Percentiles rank a stretch among this genome's conserved stretches.
phyloP scores from a whole-genome alignment of 345 rosid species.

The Viola odorata region DNA sequence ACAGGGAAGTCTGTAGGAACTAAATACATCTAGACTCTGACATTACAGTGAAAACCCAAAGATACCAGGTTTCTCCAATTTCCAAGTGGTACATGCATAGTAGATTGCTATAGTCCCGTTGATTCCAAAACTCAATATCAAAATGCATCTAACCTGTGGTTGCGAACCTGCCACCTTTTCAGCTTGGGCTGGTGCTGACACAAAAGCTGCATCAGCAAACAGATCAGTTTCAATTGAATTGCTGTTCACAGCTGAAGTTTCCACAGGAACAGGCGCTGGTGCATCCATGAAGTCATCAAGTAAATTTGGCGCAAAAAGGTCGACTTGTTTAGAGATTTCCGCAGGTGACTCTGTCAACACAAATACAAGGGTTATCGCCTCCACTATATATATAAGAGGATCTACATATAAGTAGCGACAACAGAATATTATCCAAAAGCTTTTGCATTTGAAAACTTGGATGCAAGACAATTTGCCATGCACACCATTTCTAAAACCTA shows the following conservation, averaged over 20 bases:
- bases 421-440: too few relatives aligned
- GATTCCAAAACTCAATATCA: slow-evolving; percentile 1
- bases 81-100: too few relatives aligned
- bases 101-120: too few relatives aligned
- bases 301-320: slow-evolving; percentile 74
- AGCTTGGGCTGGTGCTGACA: slow-evolving; percentile 62
- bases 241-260: slow-evolving; percentile 37
- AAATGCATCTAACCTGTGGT: slow-evolving; percentile 42
- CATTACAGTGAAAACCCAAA: background rate
- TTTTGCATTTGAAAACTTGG: too few relatives aligned
- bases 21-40: too few relatives aligned
- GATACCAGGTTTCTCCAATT: background rate
- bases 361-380: background rate
- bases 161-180: slow-evolving; percentile 43
- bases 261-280: slow-evolving; percentile 48
- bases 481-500: too few relatives aligned
- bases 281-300: slow-evolving; percentile 74
- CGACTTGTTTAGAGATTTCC: slow-evolving; percentile 59
- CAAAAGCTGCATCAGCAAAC: slow-evolving; percentile 93
- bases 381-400: background rate
- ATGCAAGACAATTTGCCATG: too few relatives aligned
- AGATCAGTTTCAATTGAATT: slow-evolving; percentile 62
- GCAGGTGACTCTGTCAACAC: slow-evolving; percentile 55
- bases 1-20: too few relatives aligned
- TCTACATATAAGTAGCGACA: too few relatives aligned